Base-by-base conservation (phyloP, 306 rosid species). In the Delonix regia region DNA sequence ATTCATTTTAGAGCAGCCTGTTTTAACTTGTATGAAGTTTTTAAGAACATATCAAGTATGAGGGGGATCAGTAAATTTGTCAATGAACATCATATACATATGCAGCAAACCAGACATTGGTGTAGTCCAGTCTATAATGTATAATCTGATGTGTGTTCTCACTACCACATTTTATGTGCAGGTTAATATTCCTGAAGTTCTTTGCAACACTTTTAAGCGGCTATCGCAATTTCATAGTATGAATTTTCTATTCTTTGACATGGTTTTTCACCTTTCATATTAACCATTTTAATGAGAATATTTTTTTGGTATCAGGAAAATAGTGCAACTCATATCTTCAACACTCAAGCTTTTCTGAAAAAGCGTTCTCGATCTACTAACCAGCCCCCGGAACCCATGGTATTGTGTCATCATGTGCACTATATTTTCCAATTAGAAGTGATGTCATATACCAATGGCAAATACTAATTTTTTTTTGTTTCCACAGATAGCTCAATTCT, bases 161-260 rank as follows among this genome's bases (percentile, higher is more conserved):
- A 53, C 47, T 47, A 67, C 62, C 61, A 18, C 45, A 69, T 78
- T 74, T 72, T 39, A 74, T 74, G 73, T 86, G 93, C 97, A 95
- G 99, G 92, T 81, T 95, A 84, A 90, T 91, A 81, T 95, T 95
- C 90, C 86, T 95, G 38, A 91, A 88, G 90, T 95, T 95, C 88
- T 93, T 95, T 82, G 99, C 98, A 75, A 89, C 92, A 45, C 86
- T 95, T 85, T 74, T 95, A 86, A 95, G 98, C 77, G 99, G 99
- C 73, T 95, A 95, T 74, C 99, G 94, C 85, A 95, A 95, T 85
- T 95, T 93, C 87, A 83, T 93, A 42, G 99, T 95, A 95, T 78
- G 97, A 51, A 67, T 49, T 67, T 75, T 86, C 74, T 77, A 34
- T 72, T 78, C 76, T 71, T 73, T 71, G 72, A 71, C 71, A 75